These are phyloP conservation scores for Calonectria henricotiae DNA, from an alignment of 2,329 filamentous ascomycete species.

Conservation along the genomic window DNA sequence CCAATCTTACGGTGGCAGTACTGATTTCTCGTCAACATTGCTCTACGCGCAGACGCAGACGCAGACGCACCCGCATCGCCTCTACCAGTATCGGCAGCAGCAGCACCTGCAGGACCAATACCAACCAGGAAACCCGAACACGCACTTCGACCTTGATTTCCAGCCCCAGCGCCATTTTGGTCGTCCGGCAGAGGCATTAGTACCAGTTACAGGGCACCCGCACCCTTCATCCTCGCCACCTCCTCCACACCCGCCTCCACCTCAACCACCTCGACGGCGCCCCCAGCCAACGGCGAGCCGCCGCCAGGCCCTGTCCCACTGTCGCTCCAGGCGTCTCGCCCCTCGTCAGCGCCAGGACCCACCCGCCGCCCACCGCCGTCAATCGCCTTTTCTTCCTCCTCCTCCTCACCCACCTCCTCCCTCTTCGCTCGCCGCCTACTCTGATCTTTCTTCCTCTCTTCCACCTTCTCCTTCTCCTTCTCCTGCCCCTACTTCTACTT, in stretches of 20 bases:
- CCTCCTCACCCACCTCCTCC: conserved; percentile 51
- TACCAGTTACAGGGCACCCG: conserved; percentile 31
- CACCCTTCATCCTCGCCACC: conserved; percentile 42
- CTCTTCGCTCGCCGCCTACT: conserved; percentile 48
- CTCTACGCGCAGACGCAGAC: conserved; percentile 17
- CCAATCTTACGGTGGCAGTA: conserved; percentile 34
- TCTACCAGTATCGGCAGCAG: conserved; percentile 28
- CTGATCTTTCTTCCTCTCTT: conserved; percentile 43
- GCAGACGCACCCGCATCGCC: conserved; percentile 19
- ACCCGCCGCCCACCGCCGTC: conserved; percentile 49
- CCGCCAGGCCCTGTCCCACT: conserved; percentile 50
- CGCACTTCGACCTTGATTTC: conserved; percentile 24
- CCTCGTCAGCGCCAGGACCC: conserved; percentile 52
- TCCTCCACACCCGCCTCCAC: conserved; percentile 44
- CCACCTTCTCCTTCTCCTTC: conserved; percentile 44
- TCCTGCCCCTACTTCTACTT: conserved; percentile 43
- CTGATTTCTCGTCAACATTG: conserved; percentile 26
- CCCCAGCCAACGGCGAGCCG: conserved; percentile 51
- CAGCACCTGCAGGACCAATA: conserved; percentile 28
- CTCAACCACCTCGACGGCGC: conserved; percentile 45
- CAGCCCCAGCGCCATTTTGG: conserved; percentile 28
- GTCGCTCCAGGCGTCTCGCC: conserved; percentile 47
- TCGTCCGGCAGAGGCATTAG: conserved; percentile 32
- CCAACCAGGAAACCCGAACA: conserved; percentile 24
- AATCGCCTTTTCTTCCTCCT: conserved; percentile 55